Percentiles rank a stretch among this genome's conserved stretches.
Conservation (phyloP, 345 rosid species). For the Gossypium rotundifolium region DNA sequence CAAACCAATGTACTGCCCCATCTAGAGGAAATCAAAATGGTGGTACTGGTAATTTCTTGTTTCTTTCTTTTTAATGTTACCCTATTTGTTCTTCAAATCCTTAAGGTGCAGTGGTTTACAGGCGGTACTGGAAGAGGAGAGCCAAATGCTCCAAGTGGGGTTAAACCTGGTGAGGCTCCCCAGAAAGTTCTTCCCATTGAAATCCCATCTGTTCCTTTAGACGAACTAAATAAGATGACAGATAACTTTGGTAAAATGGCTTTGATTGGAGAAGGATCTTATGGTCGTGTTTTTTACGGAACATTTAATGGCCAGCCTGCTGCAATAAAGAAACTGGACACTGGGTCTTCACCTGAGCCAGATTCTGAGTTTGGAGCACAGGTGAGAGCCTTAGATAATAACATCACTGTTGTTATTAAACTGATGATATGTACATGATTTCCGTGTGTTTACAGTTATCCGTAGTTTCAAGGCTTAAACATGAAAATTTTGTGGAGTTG, state of each 20-base stretch:
- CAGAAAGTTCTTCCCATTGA: slow-evolving; percentile 74
- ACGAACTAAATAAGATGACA: slow-evolving; percentile 54
- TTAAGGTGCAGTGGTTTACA: slow-evolving; percentile 1
- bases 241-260: slow-evolving; percentile 75
- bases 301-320: slow-evolving; percentile 44
- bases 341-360: slow-evolving; percentile 65
- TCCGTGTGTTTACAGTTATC: slow-evolving; percentile 46
- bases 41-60: slow-evolving; percentile 29
- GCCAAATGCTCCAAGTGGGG: slow-evolving; percentile 44
- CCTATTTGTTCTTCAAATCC: not conserved
- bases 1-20: slow-evolving; percentile 63
- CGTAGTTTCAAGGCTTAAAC: slow-evolving; percentile 75
- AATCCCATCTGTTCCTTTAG: slow-evolving; percentile 54
- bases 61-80: not conserved
- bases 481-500: slow-evolving; percentile 80
- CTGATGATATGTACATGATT: too few relatives aligned
- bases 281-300: slow-evolving; percentile 81
- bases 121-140: slow-evolving; percentile 59
- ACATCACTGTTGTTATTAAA: too few relatives aligned
- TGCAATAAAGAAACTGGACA: slow-evolving; percentile 91
- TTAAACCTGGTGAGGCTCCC: slow-evolving; percentile 74
- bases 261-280: slow-evolving; percentile 91
- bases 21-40: slow-evolving; percentile 54
- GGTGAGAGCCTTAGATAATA: slow-evolving; percentile 5
- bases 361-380: slow-evolving; percentile 81